Percentiles rank a stretch among this genome's conserved stretches.
phyloP scores from a whole-genome alignment of 2,329 filamentous ascomycete genomes.

The Hymenoscyphus fraxineus region DNA sequence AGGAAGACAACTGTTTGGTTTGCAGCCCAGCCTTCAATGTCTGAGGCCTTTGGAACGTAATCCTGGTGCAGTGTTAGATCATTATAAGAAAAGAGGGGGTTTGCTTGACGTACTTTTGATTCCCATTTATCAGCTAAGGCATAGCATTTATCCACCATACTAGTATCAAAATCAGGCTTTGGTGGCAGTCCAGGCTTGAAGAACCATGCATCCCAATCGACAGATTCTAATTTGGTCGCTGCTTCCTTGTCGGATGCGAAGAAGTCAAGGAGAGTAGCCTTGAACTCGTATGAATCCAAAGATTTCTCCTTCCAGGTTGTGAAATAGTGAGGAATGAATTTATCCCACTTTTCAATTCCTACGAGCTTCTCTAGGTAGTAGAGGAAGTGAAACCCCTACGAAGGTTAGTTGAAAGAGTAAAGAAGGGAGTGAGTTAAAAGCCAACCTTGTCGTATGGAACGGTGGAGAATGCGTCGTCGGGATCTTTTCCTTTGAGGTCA shows the following conservation, averaged over 20 bases:
- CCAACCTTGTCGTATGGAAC: conserved; percentile 81
- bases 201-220: conserved; percentile 90
- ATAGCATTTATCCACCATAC: conserved; percentile 81
- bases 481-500: conserved; percentile 84
- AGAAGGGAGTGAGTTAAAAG: not conserved
- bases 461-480: conserved; percentile 90
- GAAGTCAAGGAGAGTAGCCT: conserved; percentile 79
- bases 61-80: conserved; percentile 31
- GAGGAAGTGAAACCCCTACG: conserved; percentile 78
- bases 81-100: not conserved
- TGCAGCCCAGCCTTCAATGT: conserved; percentile 71
- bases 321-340: conserved; percentile 95
- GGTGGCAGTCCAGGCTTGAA: conserved; percentile 84
- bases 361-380: conserved; percentile 86
- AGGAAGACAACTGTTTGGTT: conserved; percentile 93
- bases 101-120: conserved; percentile 43
- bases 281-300: conserved; percentile 92
- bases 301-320: conserved; percentile 79
- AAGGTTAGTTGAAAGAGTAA: conserved; percentile 4
- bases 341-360: conserved; percentile 83
- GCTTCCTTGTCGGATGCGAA: conserved; percentile 66
- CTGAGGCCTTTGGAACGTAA: conserved; percentile 62
- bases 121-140: conserved; percentile 79
- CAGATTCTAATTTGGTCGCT: conserved; percentile 58
- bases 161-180: conserved; percentile 88